A percentile compares a stretch with the other conserved stretches of the same genome.
Conservation (phyloP, 2,329 filamentous ascomycete species). For the Epichloe amarillans region DNA sequence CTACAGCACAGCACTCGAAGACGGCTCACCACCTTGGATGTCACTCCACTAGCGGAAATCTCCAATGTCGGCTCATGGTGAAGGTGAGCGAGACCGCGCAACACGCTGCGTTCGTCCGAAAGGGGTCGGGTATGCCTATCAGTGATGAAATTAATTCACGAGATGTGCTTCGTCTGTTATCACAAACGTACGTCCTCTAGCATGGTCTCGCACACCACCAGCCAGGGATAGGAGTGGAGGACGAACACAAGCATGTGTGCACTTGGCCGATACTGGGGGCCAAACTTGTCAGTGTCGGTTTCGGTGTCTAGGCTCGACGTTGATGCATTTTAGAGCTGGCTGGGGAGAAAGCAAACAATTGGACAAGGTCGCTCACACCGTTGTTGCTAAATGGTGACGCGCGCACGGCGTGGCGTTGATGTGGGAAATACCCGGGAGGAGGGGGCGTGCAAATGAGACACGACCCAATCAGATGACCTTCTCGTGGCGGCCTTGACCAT, state of each 20-base stretch:
- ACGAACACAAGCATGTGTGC: background rate
- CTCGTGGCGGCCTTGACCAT: background rate
- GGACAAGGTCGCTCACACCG: slow-evolving; percentile 3
- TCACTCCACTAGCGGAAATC: background rate
- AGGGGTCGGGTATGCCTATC: background rate
- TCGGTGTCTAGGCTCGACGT: background rate
- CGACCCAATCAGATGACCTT: background rate
- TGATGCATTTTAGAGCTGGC: background rate
- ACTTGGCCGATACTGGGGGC: background rate
- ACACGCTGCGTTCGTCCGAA: background rate
- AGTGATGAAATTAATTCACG: background rate
- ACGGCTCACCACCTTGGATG: background rate
- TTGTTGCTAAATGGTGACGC: slow-evolving; percentile 2
- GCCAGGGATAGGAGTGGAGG: background rate
- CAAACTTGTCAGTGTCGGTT: background rate
- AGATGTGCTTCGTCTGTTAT: background rate
- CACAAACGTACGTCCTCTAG: background rate
- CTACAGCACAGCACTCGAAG: background rate
- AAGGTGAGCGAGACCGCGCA: background rate
- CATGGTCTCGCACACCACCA: background rate
- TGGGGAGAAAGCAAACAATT: slow-evolving; percentile 6
- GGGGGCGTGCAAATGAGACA: background rate
- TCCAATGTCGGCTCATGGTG: background rate
- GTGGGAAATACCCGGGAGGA: background rate
- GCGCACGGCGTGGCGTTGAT: slow-evolving; percentile 6